Conservation (phyloP, 352 stramenopile genomes). For the Pythium sp. region DNA sequence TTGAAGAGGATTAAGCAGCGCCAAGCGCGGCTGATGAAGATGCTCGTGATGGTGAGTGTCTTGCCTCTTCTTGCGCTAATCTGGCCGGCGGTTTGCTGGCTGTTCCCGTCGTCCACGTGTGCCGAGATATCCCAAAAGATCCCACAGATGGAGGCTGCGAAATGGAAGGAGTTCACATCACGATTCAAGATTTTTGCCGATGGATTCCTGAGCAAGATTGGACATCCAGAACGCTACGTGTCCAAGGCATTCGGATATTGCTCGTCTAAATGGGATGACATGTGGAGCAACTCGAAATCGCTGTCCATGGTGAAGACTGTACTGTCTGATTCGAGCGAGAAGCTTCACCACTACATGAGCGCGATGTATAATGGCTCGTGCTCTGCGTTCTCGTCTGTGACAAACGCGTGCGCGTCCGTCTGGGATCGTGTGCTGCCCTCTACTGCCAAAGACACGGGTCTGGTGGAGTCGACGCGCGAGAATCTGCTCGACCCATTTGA, state of each 20-base stretch:
- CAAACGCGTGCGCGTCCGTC: neutral
- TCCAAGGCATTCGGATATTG: neutral
- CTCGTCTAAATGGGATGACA: neutral
- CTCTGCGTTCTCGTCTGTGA: neutral
- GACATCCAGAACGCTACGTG: neutral
- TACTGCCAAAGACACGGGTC: neutral
- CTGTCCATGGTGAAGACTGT: neutral
- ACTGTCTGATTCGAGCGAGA: neutral
- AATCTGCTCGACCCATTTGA: constrained; percentile 16
- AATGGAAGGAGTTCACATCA: neutral
- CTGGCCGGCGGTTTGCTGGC: neutral
- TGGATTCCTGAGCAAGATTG: neutral
- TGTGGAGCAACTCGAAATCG: neutral
- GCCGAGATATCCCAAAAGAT: neutral
- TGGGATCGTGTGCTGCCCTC: constrained; percentile 3
- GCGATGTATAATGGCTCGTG: neutral
- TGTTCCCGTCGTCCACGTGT: constrained; percentile 1
- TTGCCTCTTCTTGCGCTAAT: neutral
- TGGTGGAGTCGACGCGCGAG: constrained; percentile 10
- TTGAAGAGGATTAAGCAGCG: neutral
- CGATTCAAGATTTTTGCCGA: neutral
- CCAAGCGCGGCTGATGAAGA: neutral
- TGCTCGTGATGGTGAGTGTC: neutral
- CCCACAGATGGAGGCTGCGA: neutral
- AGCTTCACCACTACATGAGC: neutral